Evolutionary conservation across 148 eudicot genomes (phyloP).

Genomic region (Vaccinium darrowii): DNA sequence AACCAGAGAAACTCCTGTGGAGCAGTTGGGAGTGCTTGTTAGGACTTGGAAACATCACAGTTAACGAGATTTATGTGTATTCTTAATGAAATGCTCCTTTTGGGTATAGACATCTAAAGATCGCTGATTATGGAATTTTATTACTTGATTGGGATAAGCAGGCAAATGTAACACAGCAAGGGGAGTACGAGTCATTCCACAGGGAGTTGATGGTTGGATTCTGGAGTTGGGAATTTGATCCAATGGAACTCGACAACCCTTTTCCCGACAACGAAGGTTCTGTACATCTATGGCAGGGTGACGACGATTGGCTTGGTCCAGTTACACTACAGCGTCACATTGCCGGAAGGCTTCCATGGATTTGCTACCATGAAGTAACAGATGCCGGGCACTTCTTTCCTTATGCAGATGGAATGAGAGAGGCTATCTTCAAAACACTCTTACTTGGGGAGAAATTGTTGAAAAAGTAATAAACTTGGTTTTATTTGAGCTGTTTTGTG

Average conservation of each 20-base stretch:
- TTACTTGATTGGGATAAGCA: not conserved
- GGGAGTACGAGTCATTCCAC: slow-evolving; percentile 35
- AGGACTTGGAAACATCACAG: slow-evolving; percentile 2
- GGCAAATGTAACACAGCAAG: slow-evolving; percentile 34
- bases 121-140: not conserved
- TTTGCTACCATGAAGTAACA: slow-evolving; percentile 50
- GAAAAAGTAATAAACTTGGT: too few species aligned
- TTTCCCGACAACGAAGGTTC: slow-evolving; percentile 18
- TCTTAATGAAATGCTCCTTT: not conserved
- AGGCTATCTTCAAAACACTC: slow-evolving; percentile 34
- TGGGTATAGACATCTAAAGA: not conserved
- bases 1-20: not conserved
- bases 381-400: slow-evolving; percentile 51
- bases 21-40: not conserved
- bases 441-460: slow-evolving; percentile 15
- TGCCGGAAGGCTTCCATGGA: slow-evolving; percentile 51
- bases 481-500: too few species aligned
- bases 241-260: slow-evolving; percentile 35
- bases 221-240: slow-evolving; percentile 51
- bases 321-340: slow-evolving; percentile 44
- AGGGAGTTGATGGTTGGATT: slow-evolving; percentile 44
- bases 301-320: slow-evolving; percentile 49
- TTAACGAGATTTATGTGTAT: not conserved
- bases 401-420: slow-evolving; percentile 31
- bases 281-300: slow-evolving; percentile 59